phyloP scores from a whole-genome alignment of 2,329 filamentous ascomycete species.

The Beauveria asiatica region DNA sequence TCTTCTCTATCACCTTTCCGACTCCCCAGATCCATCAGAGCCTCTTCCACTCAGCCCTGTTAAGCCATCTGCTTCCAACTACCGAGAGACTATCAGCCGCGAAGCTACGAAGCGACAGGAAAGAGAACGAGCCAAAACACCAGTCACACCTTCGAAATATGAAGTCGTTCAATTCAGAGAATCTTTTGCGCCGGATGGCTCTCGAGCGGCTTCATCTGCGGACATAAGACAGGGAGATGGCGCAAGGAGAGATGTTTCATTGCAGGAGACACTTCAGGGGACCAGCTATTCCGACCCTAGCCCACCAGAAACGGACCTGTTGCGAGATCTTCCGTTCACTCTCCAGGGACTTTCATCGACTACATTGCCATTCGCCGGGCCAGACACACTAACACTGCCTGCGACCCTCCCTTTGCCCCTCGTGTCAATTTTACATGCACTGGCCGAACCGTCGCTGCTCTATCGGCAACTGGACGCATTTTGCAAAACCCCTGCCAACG shows the following conservation, averaged over 20 bases:
- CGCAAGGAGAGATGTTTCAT: conserved; percentile 40
- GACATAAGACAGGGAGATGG: conserved; percentile 26
- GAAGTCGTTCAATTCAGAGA: conserved; percentile 44
- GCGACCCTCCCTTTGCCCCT: conserved; percentile 73
- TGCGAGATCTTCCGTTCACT: conserved; percentile 83
- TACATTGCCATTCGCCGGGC: conserved; percentile 66
- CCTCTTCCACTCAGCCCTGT: conserved; percentile 38
- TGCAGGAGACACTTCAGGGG: conserved; percentile 50
- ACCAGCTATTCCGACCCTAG: conserved; percentile 48
- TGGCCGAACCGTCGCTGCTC: conserved; percentile 89
- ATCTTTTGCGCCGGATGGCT: conserved; percentile 45
- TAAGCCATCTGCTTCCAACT: conserved; percentile 30
- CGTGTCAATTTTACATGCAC: conserved; percentile 75
- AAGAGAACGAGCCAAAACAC: conserved; percentile 28
- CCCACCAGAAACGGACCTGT: conserved; percentile 56
- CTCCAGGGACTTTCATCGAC: conserved; percentile 86
- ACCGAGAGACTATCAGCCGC: conserved; percentile 28
- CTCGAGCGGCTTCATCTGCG: conserved; percentile 36
- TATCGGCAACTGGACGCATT: conserved; percentile 76
- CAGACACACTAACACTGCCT: conserved; percentile 66
- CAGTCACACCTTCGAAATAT: conserved; percentile 21
- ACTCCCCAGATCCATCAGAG: conserved; percentile 50
- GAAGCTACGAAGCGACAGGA: conserved; percentile 30
- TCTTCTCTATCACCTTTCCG: conserved; percentile 75
- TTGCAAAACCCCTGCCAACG: conserved; percentile 70